Base-by-base conservation (phyloP, 306 rosid genomes). In the Oxytropis ochrocephala region DNA sequence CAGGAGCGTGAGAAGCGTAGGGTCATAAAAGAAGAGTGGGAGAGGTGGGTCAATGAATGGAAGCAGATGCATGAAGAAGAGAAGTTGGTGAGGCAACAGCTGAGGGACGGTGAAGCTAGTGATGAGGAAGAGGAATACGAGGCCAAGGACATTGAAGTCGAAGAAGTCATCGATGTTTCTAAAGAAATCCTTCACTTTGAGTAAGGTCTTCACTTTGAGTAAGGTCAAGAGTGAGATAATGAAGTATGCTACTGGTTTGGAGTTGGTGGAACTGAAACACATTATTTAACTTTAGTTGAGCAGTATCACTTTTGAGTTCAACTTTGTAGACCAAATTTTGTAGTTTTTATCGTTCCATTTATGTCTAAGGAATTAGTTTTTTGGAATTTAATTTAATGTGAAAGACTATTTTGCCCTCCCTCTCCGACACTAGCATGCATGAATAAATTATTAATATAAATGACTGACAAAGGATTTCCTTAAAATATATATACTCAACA, bases 71-170 rank as follows among this genome's bases (percentile, higher is more conserved):
- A 89, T 0, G 94, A 87, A 52, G 80, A 73, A 43, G 84, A 83
- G 36, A 76, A 74, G 69, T 48, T 66, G 2, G 49, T 27, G 17
- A 76, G 96, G 75, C 80, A 82, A 78, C 60, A 72, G 43, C 90
- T 91, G 0, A 67, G 96, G 72, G 94, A 89, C 1, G 97, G 96
- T 3, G 96, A 91, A 64, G 96, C 82, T 3, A 89, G 97, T 18
- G 96, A 91, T 1, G 97, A 91, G 46, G 97, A 91, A 54, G 97
- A 89, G 69, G 96, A 91, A 75, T 91, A 88, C 0, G 96, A 91
- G 79, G 97, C 97, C 6, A 91, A 89, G 81, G 96, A 87, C 52
- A 80, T 91, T 0, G 93, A 88, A 58, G 88, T 88, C 0, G 97
- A 91, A 72, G 96, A 91, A 77, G 62, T 83, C 16, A 14, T 91